A percentile compares a stretch with the other conserved stretches of the same genome.
Evolutionary conservation across 495 filamentous ascomycete species (phyloP).

Genomic region (Penicillium canariense): DNA sequence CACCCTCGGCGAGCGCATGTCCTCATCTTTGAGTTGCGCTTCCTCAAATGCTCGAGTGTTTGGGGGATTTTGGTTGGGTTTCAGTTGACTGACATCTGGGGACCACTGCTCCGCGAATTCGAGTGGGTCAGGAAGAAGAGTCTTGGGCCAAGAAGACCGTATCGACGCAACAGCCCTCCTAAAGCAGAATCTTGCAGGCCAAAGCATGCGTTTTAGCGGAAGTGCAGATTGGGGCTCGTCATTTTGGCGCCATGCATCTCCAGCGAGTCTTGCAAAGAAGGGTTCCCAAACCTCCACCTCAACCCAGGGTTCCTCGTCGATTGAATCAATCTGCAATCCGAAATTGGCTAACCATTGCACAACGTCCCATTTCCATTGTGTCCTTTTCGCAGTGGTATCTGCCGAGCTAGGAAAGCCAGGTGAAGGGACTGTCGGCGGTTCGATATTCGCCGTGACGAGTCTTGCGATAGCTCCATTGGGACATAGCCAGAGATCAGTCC

Average conservation of each 20-base stretch:
- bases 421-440: slow-evolving; percentile 20
- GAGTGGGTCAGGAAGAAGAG: slow-evolving; percentile 54
- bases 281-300: slow-evolving; percentile 49
- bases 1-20: slow-evolving; percentile 23
- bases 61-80: slow-evolving; percentile 17
- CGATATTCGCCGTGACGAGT: slow-evolving; percentile 32
- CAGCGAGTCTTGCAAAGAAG: slow-evolving; percentile 43
- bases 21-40: slow-evolving; percentile 25
- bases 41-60: slow-evolving; percentile 34
- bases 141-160: slow-evolving; percentile 10
- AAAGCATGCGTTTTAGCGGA: slow-evolving; percentile 46
- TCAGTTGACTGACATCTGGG: slow-evolving; percentile 28
- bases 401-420: slow-evolving; percentile 18
- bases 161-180: slow-evolving; percentile 29
- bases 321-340: slow-evolving; percentile 33
- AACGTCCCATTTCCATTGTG: slow-evolving; percentile 41
- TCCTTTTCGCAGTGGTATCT: slow-evolving; percentile 19
- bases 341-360: slow-evolving; percentile 42
- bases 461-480: slow-evolving; percentile 49
- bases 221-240: slow-evolving; percentile 36
- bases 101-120: slow-evolving; percentile 70
- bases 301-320: slow-evolving; percentile 42
- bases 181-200: slow-evolving; percentile 51
- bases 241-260: slow-evolving; percentile 34
- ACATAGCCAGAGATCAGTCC: slow-evolving; percentile 49